Evolutionary conservation across 495 filamentous ascomycete species (phyloP).

Genomic region (Evansstolkia leycettana): DNA sequence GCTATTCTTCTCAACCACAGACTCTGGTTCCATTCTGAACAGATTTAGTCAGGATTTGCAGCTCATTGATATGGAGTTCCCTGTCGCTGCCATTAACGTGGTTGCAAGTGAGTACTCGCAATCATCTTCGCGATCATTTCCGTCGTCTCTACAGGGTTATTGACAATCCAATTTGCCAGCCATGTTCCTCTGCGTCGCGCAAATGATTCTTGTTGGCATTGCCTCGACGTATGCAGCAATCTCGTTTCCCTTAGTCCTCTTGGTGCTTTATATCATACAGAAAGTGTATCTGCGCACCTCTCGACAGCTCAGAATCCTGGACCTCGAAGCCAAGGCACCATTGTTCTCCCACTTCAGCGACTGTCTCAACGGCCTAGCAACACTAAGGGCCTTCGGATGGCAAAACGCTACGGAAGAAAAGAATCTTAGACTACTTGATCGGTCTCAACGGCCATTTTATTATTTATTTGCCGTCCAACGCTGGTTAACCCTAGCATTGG

Average conservation of each 20-base stretch:
- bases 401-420: conserved; percentile 29
- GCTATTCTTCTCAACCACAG: conserved; percentile 34
- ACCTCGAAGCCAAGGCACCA: conserved; percentile 49
- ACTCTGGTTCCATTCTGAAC: conserved; percentile 34
- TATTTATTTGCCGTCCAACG: conserved; percentile 42
- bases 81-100: conserved; percentile 35
- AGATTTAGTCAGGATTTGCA: conserved; percentile 51
- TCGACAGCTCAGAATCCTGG: conserved; percentile 49
- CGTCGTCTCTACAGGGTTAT: no score
- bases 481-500: conserved; percentile 40
- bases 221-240: conserved; percentile 37
- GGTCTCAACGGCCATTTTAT: conserved; percentile 46
- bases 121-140: no score
- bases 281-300: conserved; percentile 53
- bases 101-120: conserved; percentile 21
- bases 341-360: conserved; percentile 50
- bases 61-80: conserved; percentile 46
- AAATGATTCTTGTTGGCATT: conserved; percentile 38
- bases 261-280: conserved; percentile 41
- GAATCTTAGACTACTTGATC: conserved; percentile 41
- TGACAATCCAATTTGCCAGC: conserved; percentile 5
- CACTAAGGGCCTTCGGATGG: conserved; percentile 48
- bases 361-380: conserved; percentile 32
- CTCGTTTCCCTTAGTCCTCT: conserved; percentile 34
- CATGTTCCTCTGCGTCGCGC: conserved; percentile 33